phyloP scores from a whole-genome alignment of 1,284 basidiomycete species.

The Cutaneotrichosporon spelunceum region DNA sequence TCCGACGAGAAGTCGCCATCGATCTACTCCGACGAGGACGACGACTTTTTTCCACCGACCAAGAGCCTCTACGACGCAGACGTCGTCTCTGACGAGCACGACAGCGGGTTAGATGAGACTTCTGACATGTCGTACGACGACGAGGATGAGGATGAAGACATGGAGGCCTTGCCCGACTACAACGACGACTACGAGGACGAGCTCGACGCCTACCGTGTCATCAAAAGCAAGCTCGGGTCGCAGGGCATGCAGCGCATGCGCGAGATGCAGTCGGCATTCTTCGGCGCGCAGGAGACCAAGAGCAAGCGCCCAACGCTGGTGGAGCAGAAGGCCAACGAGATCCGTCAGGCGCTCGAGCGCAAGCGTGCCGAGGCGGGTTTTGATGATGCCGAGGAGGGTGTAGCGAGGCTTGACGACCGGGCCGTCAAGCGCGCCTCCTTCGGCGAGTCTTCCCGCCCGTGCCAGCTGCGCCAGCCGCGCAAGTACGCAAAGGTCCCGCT shows the following conservation, averaged over 20 bases:
- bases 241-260: slow-evolving; percentile 74
- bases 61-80: slow-evolving; percentile 37
- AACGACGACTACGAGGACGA: slow-evolving; percentile 20
- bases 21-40: slow-evolving; percentile 21
- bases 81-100: slow-evolving; percentile 25
- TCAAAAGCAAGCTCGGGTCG: slow-evolving; percentile 57
- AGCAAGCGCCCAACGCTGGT: slow-evolving; percentile 2
- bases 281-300: slow-evolving; percentile 54
- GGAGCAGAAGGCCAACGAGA: slow-evolving; percentile 13
- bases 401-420: slow-evolving; percentile 62
- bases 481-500: slow-evolving; percentile 43
- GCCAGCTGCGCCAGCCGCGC: slow-evolving; percentile 56
- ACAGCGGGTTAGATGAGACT: slow-evolving; percentile 28
- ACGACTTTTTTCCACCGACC: slow-evolving; percentile 43
- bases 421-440: slow-evolving; percentile 71
- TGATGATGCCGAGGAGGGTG: slow-evolving; percentile 69
- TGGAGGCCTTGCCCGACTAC: slow-evolving; percentile 34
- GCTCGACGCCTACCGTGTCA: slow-evolving; percentile 28
- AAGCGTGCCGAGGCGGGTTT: slow-evolving; percentile 39
- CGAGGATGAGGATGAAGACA: slow-evolving; percentile 22
- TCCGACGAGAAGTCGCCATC: slow-evolving; percentile 8
- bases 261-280: slow-evolving; percentile 86
- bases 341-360: slow-evolving; percentile 18
- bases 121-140: slow-evolving; percentile 14
- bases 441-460: slow-evolving; percentile 65